phyloP scores from a whole-genome alignment of 2,329 filamentous ascomycete genomes.

The Fusarium papillatum region DNA sequence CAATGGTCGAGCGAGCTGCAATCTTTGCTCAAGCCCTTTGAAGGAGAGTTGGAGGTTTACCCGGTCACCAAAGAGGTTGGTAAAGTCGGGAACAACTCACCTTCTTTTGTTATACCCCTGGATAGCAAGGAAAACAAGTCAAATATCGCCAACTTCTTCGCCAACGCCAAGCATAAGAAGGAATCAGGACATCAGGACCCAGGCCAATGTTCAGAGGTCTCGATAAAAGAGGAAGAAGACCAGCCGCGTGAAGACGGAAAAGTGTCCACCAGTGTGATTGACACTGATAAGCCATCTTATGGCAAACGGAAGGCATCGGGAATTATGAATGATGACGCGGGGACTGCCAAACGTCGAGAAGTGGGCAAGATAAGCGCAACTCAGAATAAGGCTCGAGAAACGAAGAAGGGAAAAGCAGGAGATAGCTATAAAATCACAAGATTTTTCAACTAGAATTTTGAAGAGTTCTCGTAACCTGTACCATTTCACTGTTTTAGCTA shows the following conservation, averaged over 20 bases:
- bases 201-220: not conserved
- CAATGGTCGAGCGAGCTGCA: constrained; percentile 88
- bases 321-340: constrained; percentile 21
- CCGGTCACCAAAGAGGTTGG: constrained; percentile 91
- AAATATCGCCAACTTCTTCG: constrained; percentile 96
- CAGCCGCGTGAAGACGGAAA: constrained; percentile 6
- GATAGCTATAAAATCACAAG: constrained; percentile 79
- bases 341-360: constrained; percentile 40
- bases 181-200: constrained; percentile 38
- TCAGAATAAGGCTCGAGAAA: constrained; percentile 54
- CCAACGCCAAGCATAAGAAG: constrained; percentile 61
- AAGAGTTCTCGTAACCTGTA: not conserved
- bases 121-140: constrained; percentile 90
- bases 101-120: constrained; percentile 85
- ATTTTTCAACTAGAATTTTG: constrained; percentile 74
- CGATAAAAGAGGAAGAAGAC: constrained; percentile 11
- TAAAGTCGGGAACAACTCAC: constrained; percentile 93
- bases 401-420: constrained; percentile 77
- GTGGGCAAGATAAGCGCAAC: constrained; percentile 55
- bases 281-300: not conserved
- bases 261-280: not conserved
- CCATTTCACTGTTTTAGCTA: not conserved
- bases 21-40: constrained; percentile 81
- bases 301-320: constrained; percentile 45
- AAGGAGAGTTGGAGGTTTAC: constrained; percentile 86